Base-by-base conservation (phyloP, 495 filamentous ascomycete species). In the Penicillium turbatum region DNA sequence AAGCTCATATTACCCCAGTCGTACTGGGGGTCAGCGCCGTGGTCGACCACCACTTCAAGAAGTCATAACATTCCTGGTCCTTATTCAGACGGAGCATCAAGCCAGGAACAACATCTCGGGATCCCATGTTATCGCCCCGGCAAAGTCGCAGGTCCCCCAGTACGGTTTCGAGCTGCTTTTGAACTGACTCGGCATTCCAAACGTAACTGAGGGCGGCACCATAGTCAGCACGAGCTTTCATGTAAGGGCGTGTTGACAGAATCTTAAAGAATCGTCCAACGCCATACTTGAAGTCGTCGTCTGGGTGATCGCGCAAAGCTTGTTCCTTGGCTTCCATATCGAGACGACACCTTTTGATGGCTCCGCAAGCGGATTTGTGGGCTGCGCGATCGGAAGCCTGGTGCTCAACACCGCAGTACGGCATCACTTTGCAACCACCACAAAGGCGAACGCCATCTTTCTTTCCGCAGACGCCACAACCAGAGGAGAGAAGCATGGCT, bases 61-160 rank as follows among this genome's bases (percentile, higher is more conserved):
- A 81, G 48, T 82, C 76, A 54, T 83, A 84, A 64, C 69, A 77
- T 44, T 81, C 74, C 49, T 82, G 78, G 34, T 82, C 78, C 49
- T 62, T 67, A 16, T 70, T 64, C 40, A 81, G 63, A 13, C 79
- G 71, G n/a, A 82, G 36, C 38, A 72, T 65, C 40, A 77, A 35
- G 0, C 60, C 61, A 6, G 79, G 81, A 5, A 78, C 45, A 6
- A 71, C 6, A 13, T 57, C 17, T 4, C 77, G 70, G 3, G 72
- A 40, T 3, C 73, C 73, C 61, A 81, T 65, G 53, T 78, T 76
- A 48, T 82, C 77, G 34, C 60, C n/a, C 0, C 68, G 65, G 50
- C 71, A 66, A 7, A 79, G 55, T 4, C 64, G 63, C 38, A 81
- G 56, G 46, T 75, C 62, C 31, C 74, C 71, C 50, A 61, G 60